phyloP scores from a whole-genome alignment of 2,329 filamentous ascomycete species.

The Fusarium nematophilum region DNA sequence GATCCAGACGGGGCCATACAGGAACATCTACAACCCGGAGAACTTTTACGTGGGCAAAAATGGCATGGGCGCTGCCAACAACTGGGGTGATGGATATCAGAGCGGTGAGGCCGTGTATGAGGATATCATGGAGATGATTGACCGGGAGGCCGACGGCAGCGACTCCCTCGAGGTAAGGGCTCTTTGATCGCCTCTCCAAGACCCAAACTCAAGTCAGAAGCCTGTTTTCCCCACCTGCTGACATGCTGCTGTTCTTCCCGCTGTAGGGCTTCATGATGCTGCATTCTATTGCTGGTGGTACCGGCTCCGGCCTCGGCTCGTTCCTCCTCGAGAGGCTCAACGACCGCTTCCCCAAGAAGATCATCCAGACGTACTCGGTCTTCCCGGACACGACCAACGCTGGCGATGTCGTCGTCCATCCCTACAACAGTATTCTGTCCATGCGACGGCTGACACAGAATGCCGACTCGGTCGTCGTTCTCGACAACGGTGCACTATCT shows the following conservation, averaged over 20 bases:
- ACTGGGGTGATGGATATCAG: slow-evolving; percentile 97
- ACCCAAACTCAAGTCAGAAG: no score
- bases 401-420: slow-evolving; percentile 94
- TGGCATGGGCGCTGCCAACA: slow-evolving; percentile 94
- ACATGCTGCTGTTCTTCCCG: not conserved
- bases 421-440: slow-evolving; percentile 95
- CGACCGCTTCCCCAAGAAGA: slow-evolving; percentile 97
- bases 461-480: slow-evolving; percentile 95
- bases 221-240: slow-evolving; percentile 1
- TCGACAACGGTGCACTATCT: slow-evolving; percentile 94
- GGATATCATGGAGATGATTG: slow-evolving; percentile 99
- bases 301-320: slow-evolving; percentile 93
- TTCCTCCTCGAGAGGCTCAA: slow-evolving; percentile 96
- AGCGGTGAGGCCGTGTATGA: slow-evolving; percentile 92
- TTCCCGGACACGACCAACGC: slow-evolving; percentile 93
- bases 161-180: slow-evolving; percentile 82
- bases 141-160: slow-evolving; percentile 96
- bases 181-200: not conserved
- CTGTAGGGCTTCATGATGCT: slow-evolving; percentile 93
- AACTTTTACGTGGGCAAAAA: slow-evolving; percentile 98
- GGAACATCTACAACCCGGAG: slow-evolving; percentile 99
- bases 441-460: slow-evolving; percentile 94
- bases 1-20: slow-evolving; percentile 94
- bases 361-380: slow-evolving; percentile 98
- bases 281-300: slow-evolving; percentile 97